phyloP scores from a whole-genome alignment of 257 asterid species.

The Gardenia jasminoides region DNA sequence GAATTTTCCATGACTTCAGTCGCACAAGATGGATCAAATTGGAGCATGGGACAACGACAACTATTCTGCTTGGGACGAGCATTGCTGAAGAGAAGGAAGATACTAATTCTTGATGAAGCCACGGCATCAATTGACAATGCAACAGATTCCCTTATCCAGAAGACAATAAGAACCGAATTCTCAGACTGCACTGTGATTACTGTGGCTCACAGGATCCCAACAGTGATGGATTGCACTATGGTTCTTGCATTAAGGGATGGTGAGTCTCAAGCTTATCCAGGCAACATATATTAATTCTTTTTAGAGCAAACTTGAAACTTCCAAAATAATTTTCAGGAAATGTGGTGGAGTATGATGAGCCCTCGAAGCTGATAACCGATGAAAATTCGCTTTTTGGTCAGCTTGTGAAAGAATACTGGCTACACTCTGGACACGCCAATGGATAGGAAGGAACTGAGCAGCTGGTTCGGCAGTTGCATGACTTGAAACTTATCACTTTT shows the following conservation, averaged over 20 bases:
- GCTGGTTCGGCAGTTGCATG: background rate
- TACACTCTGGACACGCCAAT: background rate
- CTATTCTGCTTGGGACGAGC: slow-evolving; percentile 39
- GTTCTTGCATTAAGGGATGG: slow-evolving; percentile 41
- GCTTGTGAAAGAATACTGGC: slow-evolving; percentile 40
- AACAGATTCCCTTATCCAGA: slow-evolving; percentile 26
- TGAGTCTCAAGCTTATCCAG: slow-evolving; percentile 11
- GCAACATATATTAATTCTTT: background rate
- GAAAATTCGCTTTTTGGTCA: slow-evolving; percentile 34
- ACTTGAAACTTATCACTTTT: too few relatives aligned
- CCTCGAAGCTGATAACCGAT: slow-evolving; percentile 30
- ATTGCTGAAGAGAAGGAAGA: slow-evolving; percentile 30
- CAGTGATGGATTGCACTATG: slow-evolving; percentile 7
- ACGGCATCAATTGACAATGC: slow-evolving; percentile 45
- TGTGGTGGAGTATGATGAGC: slow-evolving; percentile 31
- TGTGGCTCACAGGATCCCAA: slow-evolving; percentile 38
- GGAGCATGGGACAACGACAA: slow-evolving; percentile 50
- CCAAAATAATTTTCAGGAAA: slow-evolving; percentile 20
- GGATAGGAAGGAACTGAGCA: background rate
- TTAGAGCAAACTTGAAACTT: background rate
- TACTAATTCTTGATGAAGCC: slow-evolving; percentile 40
- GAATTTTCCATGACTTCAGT: slow-evolving; percentile 10
- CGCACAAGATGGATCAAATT: slow-evolving; percentile 36
- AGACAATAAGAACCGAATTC: too few relatives aligned
- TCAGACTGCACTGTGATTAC: too few relatives aligned